Percentiles rank a stretch among this genome's conserved stretches.
phyloP scores from a whole-genome alignment of 352 stramenopile species.

The Phytophthora sp. region DNA sequence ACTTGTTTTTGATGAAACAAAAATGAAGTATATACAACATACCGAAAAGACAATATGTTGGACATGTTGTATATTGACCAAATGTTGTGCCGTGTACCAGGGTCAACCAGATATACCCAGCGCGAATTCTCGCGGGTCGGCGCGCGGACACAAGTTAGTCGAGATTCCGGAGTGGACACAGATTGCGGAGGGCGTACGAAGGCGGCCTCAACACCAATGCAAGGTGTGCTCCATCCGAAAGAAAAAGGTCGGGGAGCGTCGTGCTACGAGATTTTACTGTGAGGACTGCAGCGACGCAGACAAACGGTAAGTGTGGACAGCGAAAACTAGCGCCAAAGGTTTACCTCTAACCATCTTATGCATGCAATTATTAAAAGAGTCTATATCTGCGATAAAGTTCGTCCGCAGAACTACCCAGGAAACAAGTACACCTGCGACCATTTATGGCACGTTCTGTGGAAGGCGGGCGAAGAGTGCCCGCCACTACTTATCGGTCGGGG shows the following conservation, averaged over 20 bases:
- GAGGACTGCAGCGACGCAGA: neutral
- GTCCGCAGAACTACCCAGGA: neutral
- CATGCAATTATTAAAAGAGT: neutral
- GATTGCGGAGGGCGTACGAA: neutral
- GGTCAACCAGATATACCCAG: neutral
- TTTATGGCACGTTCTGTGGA: neutral
- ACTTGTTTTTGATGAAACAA: too few relatives aligned
- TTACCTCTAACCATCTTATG: too few relatives aligned
- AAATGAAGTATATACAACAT: neutral
- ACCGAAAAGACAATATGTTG: neutral
- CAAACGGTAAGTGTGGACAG: neutral
- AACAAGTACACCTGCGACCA: neutral
- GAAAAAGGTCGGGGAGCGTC: neutral
- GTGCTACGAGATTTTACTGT: neutral
- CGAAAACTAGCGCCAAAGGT: too few relatives aligned
- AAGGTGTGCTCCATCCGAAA: neutral
- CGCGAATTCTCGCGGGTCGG: neutral
- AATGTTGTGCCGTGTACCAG: neutral
- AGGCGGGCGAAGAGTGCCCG: neutral
- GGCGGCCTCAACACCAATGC: neutral
- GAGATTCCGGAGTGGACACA: neutral
- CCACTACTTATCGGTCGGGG: neutral
- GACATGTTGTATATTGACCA: neutral
- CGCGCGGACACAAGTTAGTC: neutral
- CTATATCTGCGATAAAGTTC: neutral